These are phyloP conservation scores for Neltuma alba DNA, from an alignment of 306 rosid species.

Conservation along the genomic window DNA sequence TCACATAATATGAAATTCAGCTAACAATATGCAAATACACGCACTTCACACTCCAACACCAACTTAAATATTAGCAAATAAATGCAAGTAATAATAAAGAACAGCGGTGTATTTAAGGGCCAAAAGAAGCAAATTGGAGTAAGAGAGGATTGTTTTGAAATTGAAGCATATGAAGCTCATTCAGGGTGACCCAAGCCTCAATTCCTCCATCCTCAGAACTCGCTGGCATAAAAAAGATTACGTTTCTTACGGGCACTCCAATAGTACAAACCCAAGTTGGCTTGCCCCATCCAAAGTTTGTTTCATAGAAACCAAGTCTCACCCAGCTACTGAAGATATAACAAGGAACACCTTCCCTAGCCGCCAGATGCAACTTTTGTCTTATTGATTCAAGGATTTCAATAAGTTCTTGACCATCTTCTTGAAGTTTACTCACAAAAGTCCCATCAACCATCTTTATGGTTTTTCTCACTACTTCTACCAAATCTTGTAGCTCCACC, in stretches of 20 bases:
- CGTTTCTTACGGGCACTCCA: conserved; percentile 28
- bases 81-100: not conserved
- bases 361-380: not conserved
- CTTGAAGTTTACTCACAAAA: not conserved
- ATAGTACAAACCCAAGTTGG: conserved; percentile 46
- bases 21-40: not conserved
- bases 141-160: conserved; percentile 17
- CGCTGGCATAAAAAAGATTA: conserved; percentile 31
- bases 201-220: conserved; percentile 31
- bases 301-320: conserved; percentile 34
- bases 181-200: conserved; percentile 50
- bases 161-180: conserved; percentile 37
- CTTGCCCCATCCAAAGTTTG: conserved; percentile 54
- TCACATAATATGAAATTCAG: not conserved
- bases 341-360: not conserved
- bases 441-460: not conserved
- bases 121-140: conserved; percentile 22
- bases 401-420: not conserved
- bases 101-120: not conserved
- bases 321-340: conserved; percentile 18
- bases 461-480: not conserved
- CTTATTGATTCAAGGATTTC: not conserved
- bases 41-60: too few relatives aligned
- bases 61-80: not conserved
- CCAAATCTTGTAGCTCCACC: not conserved